Evolutionary conservation across 768 basidiomycete species (phyloP), one percentile per base, ranked within the genome.

Genomic region (Pleurotus platypus): DNA sequence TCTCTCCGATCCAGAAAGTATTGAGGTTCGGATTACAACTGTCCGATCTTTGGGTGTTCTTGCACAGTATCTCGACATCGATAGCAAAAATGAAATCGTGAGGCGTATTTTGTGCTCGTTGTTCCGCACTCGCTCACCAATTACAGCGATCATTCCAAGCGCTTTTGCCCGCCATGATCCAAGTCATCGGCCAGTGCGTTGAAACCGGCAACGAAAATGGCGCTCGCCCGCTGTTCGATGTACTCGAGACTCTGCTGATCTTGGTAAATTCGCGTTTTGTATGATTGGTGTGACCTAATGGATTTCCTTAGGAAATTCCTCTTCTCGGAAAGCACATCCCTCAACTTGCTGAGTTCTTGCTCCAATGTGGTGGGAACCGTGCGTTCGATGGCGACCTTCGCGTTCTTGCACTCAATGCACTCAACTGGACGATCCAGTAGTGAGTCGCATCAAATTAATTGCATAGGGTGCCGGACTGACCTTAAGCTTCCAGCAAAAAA

Each of bases 381-480:
- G 72, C 75, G 9, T 85, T 87, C 64, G 90, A 92, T 46, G 71
- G 75, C 48, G 93, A 91, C 51, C 83, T 97, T 58, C 89, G 97
- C 57, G 83, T 94, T 58, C 87, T 97, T 63, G 87, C 90, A 8
- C 81, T 99, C 39, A 98, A 98, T 66, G 90, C 92, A 5, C 83
- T 99, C 7, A 90, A 93, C 67, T 98, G 95, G 95, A 93, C 94
- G 6, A 88, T 98, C 55, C 90, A 95, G 78, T 98, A 98, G 94
- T 87, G 65, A 64, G 88, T 74, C 15, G 16, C n/a, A 22, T 24
- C 37, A 16, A 20, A 11, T 46, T 37, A 49, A 39, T 37, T 8
- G 5, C n/a, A 16, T 24, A 16, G 16, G n/a, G 11, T 4, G 30
- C 8, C 8, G 11, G 30, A 11, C 43, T 16, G 53, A 7, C 26